phyloP scores from a whole-genome alignment of 2,329 filamentous ascomycete species.

The Aspergillus pseudoglaucus region DNA sequence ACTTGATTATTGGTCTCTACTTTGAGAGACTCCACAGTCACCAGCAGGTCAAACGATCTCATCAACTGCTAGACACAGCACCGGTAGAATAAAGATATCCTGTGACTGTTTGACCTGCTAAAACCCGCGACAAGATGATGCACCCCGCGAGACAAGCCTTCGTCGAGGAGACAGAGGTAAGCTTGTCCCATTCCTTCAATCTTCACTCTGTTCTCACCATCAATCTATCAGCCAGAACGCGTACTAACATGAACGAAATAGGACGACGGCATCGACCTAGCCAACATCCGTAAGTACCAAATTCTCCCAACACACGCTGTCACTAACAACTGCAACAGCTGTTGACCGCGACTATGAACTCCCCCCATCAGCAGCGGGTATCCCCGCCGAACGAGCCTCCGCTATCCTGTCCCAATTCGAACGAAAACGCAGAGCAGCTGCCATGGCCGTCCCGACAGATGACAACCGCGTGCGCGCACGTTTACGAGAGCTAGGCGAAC shows the following conservation, averaged over 20 bases:
- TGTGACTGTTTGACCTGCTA: background rate
- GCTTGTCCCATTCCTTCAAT: conserved; percentile 20
- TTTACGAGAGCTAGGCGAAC: conserved; percentile 82
- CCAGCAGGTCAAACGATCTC: too few relatives aligned
- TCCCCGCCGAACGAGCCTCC: conserved; percentile 73
- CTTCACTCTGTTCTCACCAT: background rate
- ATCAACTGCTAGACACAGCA: background rate
- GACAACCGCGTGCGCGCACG: conserved; percentile 76
- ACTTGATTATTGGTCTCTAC: too few relatives aligned
- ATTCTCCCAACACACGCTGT: background rate
- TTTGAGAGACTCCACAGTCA: too few relatives aligned
- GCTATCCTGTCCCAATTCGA: conserved; percentile 83
- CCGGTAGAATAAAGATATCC: background rate
- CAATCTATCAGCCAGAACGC: conserved; percentile 6
- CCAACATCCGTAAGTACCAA: conserved; percentile 54
- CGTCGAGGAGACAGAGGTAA: conserved; percentile 77
- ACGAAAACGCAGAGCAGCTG: conserved; percentile 80
- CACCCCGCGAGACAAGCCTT: conserved; percentile 90
- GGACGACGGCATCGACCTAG: conserved; percentile 56
- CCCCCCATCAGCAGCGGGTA: conserved; percentile 57
- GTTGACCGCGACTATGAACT: conserved; percentile 81
- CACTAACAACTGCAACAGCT: conserved; percentile 33
- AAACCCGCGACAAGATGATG: conserved; percentile 44
- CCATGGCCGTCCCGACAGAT: conserved; percentile 88
- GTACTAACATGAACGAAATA: conserved; percentile 25